Base-by-base conservation (phyloP, 371 early-diverging fungal species). In the Rhizopus delemar region DNA sequence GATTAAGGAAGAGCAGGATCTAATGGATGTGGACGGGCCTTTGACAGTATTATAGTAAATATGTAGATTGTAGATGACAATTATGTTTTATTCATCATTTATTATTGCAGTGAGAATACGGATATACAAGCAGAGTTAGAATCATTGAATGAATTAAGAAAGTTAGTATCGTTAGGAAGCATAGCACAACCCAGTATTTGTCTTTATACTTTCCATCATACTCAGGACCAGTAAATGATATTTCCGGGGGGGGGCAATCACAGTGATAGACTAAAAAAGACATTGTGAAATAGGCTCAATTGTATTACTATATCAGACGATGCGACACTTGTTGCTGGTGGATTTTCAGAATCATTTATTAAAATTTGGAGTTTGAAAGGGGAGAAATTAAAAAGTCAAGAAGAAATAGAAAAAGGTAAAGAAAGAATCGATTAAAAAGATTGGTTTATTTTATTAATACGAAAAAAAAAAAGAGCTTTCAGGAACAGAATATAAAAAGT, bases 151-250 rank as follows among this genome's bases (percentile, higher is more conserved):
- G 98, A 99, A 51, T 60, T 95, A 6, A 78, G 91, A 67, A 91
- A 92, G 55, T 88, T 93, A 38, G 86, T 93, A 5, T 75, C 85
- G 2, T 68, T 94, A 16, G 84, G 88, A 3, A 85, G 88, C 29
- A 82, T 85, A 3, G 86, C 93, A 12, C 81, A 95, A 35, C 98
- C 99, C 3, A 94, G 95, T 39, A 88, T 99, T 32, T 96, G 97
- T 74, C 92, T 92, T 63, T 99, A 96, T 75, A 99, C 99, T 4
- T 91, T 99, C 57, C 95, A 97, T 77, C 99, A 99, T 68, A 92
- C 97, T 0, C 87, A 92, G 72, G 92, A 92, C 68, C 74, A 75
- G 89, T 90, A 78, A 50, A 68, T 63, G 8, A 11, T 39, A 39
- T 39, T 39, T 2, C 39, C 12, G 12, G 12, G 11, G 12, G 12